phyloP scores from a whole-genome alignment of 306 rosid genomes.

The Phaseolus lunatus region DNA sequence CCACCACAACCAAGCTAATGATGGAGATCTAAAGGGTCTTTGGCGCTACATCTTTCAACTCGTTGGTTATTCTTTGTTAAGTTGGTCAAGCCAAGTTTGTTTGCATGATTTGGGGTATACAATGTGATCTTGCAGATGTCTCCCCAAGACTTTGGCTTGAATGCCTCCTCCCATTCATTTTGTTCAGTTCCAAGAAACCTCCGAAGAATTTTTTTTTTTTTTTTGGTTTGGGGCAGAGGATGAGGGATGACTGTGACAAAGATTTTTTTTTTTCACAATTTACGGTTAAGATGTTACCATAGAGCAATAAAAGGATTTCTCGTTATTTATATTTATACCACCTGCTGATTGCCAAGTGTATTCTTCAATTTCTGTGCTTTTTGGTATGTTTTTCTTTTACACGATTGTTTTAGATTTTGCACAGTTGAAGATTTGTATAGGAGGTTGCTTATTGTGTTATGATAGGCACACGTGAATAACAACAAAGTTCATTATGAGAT shows the following conservation, averaged over 20 bases:
- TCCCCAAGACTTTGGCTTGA: conserved; percentile 21
- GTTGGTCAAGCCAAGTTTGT: conserved; percentile 50
- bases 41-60: conserved; percentile 29
- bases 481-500: not conserved
- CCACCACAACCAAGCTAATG: conserved; percentile 89
- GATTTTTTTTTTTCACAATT: conserved; percentile 7
- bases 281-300: conserved; percentile 36
- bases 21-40: conserved; percentile 35
- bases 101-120: conserved; percentile 36
- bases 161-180: conserved; percentile 43
- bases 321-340: conserved; percentile 38
- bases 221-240: not conserved
- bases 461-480: not conserved
- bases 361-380: not conserved
- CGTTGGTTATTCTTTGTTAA: conserved; percentile 31
- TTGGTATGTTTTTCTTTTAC: not conserved
- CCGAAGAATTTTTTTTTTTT: not conserved
- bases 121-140: conserved; percentile 35
- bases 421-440: too few species aligned
- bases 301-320: conserved; percentile 49
- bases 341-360: conserved; percentile 11
- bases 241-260: conserved; percentile 14
- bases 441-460: not conserved
- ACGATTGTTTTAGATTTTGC: not conserved
- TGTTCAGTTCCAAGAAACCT: conserved; percentile 43